Base-by-base conservation (phyloP, 768 basidiomycete genomes). In the Pleurotus pulmonarius region DNA sequence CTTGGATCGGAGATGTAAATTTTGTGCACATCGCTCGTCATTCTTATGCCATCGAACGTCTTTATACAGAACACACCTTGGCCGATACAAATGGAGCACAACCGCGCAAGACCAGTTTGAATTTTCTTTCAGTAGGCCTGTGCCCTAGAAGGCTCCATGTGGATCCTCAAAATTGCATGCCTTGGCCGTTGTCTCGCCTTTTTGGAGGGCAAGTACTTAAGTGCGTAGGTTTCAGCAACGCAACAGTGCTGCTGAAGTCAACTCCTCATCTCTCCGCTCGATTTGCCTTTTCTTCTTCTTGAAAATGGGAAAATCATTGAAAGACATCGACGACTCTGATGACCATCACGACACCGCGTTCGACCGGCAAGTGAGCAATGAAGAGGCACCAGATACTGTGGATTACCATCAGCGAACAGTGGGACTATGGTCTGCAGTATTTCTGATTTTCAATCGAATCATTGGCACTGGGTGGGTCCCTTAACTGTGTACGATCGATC, bases 381-480 rank as follows among this genome's bases (percentile, higher is more conserved):
- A 57, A 46, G 16, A 65, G 49, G 11, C 56, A 60, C 34, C 58
- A 20, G 51, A 53, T 13, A 8, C 56, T 54, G 11, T 57, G 59
- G 29, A 56, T 56, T 40, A 64, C 44, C 41, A 41, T 53, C 5
- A 25, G 20, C 51, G 51, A 11, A 53, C 37, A 24, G 51, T 70
- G 59, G 68, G 69, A 11, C 29, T 66, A 11, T 61, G 69, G 44
- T 70, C 69, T 15, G 74, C 75, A 11, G 68, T 74, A 3, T 75
- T 75, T 59, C 69, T 77, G 52, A 71, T 75, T 22, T 75, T 77
- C 63, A 77, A 77, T 54, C 68, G 75, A 25, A 74, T 77, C 15
- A 75, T 75, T 54, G 75, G 75, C 12, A 75, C 75, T 55, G 75
- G 74, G 74, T 75, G 49, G 34, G 71, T 65, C 29, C 29, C 9